Percentiles rank a stretch among this genome's conserved stretches.
These are phyloP conservation scores for Aaosphaeria arxii DNA, from an alignment of 2,329 filamentous ascomycete species.

Conservation along the genomic window DNA sequence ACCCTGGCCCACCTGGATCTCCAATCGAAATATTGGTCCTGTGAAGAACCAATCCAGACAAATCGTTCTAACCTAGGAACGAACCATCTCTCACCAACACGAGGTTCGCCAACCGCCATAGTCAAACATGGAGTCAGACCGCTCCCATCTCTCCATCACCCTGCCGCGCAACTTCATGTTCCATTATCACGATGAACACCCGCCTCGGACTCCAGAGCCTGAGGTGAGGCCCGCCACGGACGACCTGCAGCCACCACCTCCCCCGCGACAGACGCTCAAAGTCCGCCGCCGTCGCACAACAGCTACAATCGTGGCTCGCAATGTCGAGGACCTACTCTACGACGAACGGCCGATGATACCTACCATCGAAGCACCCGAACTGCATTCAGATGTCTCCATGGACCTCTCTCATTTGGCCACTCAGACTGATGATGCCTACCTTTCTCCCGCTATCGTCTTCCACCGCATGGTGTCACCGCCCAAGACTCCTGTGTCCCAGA, in stretches of 20 bases:
- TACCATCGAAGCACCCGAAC: constrained; percentile 49
- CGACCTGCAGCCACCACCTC: constrained; percentile 40
- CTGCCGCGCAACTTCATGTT: constrained; percentile 51
- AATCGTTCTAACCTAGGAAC: too few species aligned
- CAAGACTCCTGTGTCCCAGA: constrained; percentile 47
- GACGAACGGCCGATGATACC: constrained; percentile 40
- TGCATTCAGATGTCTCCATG: constrained; percentile 23
- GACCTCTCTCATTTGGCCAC: constrained; percentile 22
- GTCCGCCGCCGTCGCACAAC: constrained; percentile 46
- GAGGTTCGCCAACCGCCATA: not conserved
- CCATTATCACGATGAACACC: constrained; percentile 44
- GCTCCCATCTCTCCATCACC: constrained; percentile 48
- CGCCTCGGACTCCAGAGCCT: constrained; percentile 46
- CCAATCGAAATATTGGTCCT: too few species aligned
- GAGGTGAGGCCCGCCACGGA: constrained; percentile 29
- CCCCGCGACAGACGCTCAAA: constrained; percentile 47
- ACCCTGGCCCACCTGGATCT: too few species aligned
- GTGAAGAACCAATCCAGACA: too few species aligned
- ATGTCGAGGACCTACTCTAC: constrained; percentile 15
- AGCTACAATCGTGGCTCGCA: constrained; percentile 16
- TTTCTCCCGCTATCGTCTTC: constrained; percentile 40
- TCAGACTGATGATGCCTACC: constrained; percentile 33
- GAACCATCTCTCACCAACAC: too few species aligned
- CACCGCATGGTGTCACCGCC: constrained; percentile 45
- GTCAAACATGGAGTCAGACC: constrained; percentile 38